Evolutionary conservation across 164 flowering plant species (phyloP).

Genomic region (Pachysandra terminalis): DNA sequence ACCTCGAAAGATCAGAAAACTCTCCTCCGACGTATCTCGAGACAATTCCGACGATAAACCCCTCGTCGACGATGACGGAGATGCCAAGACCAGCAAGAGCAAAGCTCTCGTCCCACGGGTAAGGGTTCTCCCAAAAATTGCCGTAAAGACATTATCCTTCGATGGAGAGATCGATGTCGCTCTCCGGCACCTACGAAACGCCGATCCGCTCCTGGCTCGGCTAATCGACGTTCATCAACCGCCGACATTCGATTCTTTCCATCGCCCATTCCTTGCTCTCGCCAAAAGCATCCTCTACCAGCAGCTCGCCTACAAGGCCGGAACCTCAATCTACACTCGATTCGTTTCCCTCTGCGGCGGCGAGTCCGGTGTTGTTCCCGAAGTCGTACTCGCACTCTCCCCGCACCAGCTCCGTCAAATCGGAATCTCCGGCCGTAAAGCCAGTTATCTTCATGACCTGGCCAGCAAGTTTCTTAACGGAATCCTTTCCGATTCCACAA

Average conservation of each 20-base stretch:
- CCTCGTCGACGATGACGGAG: background rate
- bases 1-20: slow-evolving; percentile 70
- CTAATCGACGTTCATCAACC: slow-evolving; percentile 62
- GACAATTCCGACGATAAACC: background rate
- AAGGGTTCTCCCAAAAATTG: slow-evolving; percentile 23
- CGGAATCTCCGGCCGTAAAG: slow-evolving; percentile 88
- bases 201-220: slow-evolving; percentile 59
- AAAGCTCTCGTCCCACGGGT: background rate
- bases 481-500: slow-evolving; percentile 65
- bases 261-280: slow-evolving; percentile 76
- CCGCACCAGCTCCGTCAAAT: slow-evolving; percentile 81
- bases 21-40: slow-evolving; percentile 34
- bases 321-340: slow-evolving; percentile 81
- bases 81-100: slow-evolving; percentile 11
- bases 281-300: slow-evolving; percentile 83
- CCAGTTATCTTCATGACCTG: slow-evolving; percentile 83
- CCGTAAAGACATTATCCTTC: slow-evolving; percentile 40
- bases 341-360: slow-evolving; percentile 85
- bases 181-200: slow-evolving; percentile 52
- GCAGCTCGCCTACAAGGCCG: slow-evolving; percentile 93
- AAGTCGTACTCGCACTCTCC: slow-evolving; percentile 52
- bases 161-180: slow-evolving; percentile 67
- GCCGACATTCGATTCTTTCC: slow-evolving; percentile 65
- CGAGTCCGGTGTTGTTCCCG: slow-evolving; percentile 62
- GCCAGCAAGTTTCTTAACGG: slow-evolving; percentile 81